These are phyloP conservation scores for Suillus weaverae DNA, from an alignment of 768 basidiomycete species.

Conservation along the genomic window DNA sequence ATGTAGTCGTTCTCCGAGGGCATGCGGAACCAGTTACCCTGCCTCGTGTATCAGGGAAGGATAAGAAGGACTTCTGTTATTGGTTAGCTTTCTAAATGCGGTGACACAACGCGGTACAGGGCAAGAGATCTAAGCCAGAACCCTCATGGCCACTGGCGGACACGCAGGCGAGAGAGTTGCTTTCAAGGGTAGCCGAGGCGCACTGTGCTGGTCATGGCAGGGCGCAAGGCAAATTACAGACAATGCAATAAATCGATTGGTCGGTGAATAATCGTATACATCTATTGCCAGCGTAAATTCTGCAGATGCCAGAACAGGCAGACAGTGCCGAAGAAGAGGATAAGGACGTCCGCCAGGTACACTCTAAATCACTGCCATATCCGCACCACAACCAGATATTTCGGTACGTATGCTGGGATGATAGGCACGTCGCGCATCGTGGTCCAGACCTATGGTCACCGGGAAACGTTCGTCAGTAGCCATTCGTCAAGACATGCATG, in stretches of 20 bases:
- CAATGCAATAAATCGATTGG: background rate
- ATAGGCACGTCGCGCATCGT: background rate
- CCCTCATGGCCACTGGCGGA: background rate
- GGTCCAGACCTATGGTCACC: slow-evolving; percentile 1
- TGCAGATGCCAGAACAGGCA: background rate
- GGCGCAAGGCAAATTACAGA: slow-evolving; percentile 11
- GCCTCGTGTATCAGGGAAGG: slow-evolving; percentile 31
- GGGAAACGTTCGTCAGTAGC: background rate
- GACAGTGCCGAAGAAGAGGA: background rate
- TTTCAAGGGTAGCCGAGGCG: slow-evolving; percentile 9
- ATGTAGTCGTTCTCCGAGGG: slow-evolving; percentile 23
- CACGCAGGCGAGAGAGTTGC: slow-evolving; percentile 6
- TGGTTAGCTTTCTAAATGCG: slow-evolving; percentile 3
- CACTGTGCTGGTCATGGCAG: slow-evolving; percentile 13
- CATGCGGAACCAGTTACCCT: slow-evolving; percentile 27
- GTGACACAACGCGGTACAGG: background rate
- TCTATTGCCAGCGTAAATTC: background rate
- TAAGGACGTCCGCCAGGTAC: background rate
- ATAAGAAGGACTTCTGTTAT: slow-evolving; percentile 1
- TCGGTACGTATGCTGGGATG: background rate
- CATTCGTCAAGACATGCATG: slow-evolving; percentile 14
- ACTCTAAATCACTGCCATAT: background rate
- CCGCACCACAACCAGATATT: background rate
- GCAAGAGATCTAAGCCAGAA: slow-evolving; percentile 3
- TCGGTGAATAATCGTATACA: background rate